Percentiles rank a stretch among this genome's conserved stretches.
Evolutionary conservation across 495 filamentous ascomycete genomes (phyloP).

Genomic region (Trichocladium antarcticum): DNA sequence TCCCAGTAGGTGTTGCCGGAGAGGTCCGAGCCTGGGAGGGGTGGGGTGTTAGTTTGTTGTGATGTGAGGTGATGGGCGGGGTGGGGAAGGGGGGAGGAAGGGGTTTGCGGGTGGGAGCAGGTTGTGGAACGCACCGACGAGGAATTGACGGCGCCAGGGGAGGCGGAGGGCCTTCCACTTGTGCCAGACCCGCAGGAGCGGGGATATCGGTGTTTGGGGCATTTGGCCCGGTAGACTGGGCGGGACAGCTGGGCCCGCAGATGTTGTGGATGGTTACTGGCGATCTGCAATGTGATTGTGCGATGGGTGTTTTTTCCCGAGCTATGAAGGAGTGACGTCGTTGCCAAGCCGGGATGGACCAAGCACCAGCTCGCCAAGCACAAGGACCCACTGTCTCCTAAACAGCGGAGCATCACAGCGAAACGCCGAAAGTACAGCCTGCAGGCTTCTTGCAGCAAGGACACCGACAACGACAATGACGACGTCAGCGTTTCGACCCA

Average conservation of each 20-base stretch:
- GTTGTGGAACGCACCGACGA: constrained; percentile 53
- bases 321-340: constrained; percentile 10
- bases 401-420: no score
- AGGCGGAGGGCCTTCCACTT: constrained; percentile 76
- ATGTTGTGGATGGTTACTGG: background rate
- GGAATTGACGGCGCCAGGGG: constrained; percentile 75
- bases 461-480: no score
- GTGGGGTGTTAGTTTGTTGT: background rate
- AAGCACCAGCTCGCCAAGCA: no score
- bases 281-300: background rate
- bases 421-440: no score
- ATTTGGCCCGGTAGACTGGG: background rate
- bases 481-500: no score
- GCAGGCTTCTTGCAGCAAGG: no score
- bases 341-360: constrained; percentile 14
- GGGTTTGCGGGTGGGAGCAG: background rate
- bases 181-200: constrained; percentile 50
- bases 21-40: constrained; percentile 63
- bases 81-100: constrained; percentile 1
- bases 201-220: constrained; percentile 21
- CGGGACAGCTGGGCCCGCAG: background rate
- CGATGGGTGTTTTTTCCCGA: background rate
- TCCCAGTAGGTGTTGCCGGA: constrained; percentile 92
- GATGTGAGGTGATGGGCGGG: background rate
- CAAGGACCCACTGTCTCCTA: no score